Evolutionary conservation across 176 grass and related monocot species (phyloP), one percentile per base, ranked within the genome.

Genomic region (Tillandsia leiboldiana): DNA sequence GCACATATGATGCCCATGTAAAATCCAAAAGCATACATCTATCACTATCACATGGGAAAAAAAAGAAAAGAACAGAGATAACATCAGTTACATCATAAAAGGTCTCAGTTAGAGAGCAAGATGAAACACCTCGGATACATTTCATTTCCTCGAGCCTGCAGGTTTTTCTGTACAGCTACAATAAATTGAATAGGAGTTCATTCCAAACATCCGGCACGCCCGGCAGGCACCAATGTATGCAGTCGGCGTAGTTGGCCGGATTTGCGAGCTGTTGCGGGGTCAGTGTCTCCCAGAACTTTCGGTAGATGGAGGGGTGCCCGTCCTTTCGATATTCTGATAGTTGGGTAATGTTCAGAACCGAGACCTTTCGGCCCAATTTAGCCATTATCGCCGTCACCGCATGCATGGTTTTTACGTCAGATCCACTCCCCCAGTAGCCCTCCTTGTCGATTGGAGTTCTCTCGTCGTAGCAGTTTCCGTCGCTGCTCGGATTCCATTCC

Each of bases 191-290:
- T 15, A 72, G 26, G 9, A 72, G 13, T 28, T 72, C 53, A 72
- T 72, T 72, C 70, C 70, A 72, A 20, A 61, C 26, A 48, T 72
- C 70, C 2, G 70, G 70, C 7, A 72, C 70, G 9, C 70, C 70
- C n/a, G 70, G 70, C 53, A 72, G 20, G 48, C 70, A 72, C 70
- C 70, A 72, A 27, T 72, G 70, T 33, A 61, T 58, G 70, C 70
- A 72, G 70, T 72, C 53, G 23, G 70, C 70, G 18, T 72, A 72
- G 53, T 52, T 61, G 10, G 23, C 70, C 11, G 70, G 70, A 72
- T 72, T 72, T 12, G 70, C 70, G 15, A 72, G 52, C 18, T 72
- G 70, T 53, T 48, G 70, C 8, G 53, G 70, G 24, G 23, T 48
- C 8, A 59, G 28, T 1, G 52, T 23, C 53, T 72, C 70, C 70